A percentile compares a stretch with the other conserved stretches of the same genome.
phyloP scores from a whole-genome alignment of 139 green algal genomes.

The Chlorella sp. region DNA sequence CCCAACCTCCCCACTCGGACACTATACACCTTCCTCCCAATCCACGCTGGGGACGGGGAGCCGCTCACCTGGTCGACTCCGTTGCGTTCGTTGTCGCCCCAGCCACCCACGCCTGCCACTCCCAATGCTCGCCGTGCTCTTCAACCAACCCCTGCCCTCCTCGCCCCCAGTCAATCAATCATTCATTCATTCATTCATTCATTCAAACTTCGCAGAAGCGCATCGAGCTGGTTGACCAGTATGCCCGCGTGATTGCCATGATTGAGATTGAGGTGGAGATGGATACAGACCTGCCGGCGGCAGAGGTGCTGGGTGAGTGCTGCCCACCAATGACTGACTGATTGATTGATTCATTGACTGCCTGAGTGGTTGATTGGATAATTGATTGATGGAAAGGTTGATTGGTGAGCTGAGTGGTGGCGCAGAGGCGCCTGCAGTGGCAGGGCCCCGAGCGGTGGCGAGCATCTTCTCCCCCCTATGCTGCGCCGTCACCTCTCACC shows the following conservation, averaged over 20 bases:
- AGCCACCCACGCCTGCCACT: background rate
- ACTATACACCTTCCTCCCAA: too few relatives aligned
- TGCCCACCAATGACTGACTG: background rate
- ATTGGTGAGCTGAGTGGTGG: background rate
- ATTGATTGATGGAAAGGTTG: background rate
- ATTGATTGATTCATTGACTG: background rate
- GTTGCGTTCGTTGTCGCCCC: background rate
- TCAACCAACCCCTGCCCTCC: too few relatives aligned
- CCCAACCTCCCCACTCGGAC: too few relatives aligned
- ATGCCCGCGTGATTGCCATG: conserved; percentile 81
- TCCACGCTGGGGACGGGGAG: too few relatives aligned
- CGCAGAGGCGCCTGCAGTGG: background rate
- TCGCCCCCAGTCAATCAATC: too few relatives aligned
- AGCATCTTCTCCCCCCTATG: too few relatives aligned
- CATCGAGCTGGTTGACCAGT: conserved; percentile 84
- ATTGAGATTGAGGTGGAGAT: conserved; percentile 96
- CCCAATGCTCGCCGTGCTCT: background rate
- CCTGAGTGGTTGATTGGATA: background rate
- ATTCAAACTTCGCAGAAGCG: conserved; percentile 22
- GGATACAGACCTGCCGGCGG: conserved; percentile 54
- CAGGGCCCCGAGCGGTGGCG: background rate
- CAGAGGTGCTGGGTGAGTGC: conserved; percentile 31
- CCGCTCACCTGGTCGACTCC: background rate
- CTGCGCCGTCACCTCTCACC: too few relatives aligned
- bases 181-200: too few relatives aligned